Evolutionary conservation across 148 eudicot species (phyloP).

Genomic region (Rhododendron simsii): DNA sequence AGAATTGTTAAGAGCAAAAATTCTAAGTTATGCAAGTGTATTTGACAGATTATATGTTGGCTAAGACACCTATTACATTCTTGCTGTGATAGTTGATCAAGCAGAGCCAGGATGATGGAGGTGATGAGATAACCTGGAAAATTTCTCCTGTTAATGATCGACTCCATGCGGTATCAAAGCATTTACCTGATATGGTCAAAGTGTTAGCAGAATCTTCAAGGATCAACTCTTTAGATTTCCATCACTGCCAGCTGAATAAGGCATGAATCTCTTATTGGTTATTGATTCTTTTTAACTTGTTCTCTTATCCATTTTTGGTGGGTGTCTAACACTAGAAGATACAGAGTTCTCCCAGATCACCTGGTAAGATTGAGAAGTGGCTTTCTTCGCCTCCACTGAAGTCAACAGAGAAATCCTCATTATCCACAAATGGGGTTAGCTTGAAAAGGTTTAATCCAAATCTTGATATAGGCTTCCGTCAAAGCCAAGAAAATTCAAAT

Average conservation of each 20-base stretch:
- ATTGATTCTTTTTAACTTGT: background rate
- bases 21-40: background rate
- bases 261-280: slow-evolving; percentile 25
- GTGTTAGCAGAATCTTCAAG: slow-evolving; percentile 76
- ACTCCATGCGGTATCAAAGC: slow-evolving; percentile 65
- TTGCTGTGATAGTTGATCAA: slow-evolving; percentile 53
- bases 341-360: slow-evolving; percentile 35
- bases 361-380: slow-evolving; percentile 44
- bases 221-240: slow-evolving; percentile 50
- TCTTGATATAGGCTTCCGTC: slow-evolving; percentile 18
- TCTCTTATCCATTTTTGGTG: slow-evolving; percentile 1
- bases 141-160: slow-evolving; percentile 86
- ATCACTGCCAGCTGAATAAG: slow-evolving; percentile 40
- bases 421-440: slow-evolving; percentile 25
- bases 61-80: background rate
- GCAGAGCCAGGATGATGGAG: slow-evolving; percentile 96
- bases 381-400: slow-evolving; percentile 37
- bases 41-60: slow-evolving; percentile 6
- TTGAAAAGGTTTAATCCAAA: slow-evolving; percentile 24
- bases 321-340: slow-evolving; percentile 12
- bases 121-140: slow-evolving; percentile 89
- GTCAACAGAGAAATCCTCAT: slow-evolving; percentile 28
- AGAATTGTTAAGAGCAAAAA: too few relatives aligned
- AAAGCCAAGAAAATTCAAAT: slow-evolving; percentile 17
- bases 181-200: slow-evolving; percentile 54